Conservation (phyloP, 1,139 yeast species). For the Zygoascus hellenicus region DNA sequence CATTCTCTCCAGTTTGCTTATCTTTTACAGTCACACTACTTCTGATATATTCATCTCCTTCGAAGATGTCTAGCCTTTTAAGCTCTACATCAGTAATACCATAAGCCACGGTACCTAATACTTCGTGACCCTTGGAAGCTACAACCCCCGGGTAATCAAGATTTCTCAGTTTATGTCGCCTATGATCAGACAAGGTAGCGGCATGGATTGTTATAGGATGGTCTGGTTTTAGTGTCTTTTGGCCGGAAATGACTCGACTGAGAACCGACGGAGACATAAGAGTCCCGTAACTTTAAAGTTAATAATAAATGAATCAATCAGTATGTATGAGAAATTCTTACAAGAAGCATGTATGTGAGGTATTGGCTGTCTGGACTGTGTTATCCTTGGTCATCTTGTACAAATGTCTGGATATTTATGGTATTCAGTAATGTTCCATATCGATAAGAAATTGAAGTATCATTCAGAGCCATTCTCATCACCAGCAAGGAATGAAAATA, state of each 20-base stretch:
- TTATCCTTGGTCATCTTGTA: too few species aligned
- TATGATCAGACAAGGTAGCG: slow-evolving; percentile 24
- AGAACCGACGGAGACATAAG: slow-evolving; percentile 32
- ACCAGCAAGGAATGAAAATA: too few species aligned
- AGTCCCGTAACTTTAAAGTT: slow-evolving; percentile 30
- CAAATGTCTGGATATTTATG: too few species aligned
- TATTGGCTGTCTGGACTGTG: too few species aligned
- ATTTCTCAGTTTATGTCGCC: slow-evolving; percentile 24
- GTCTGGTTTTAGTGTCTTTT: slow-evolving; percentile 15
- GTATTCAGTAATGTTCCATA: too few species aligned
- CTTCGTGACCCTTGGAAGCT: slow-evolving; percentile 15
- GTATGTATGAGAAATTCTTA: background rate
- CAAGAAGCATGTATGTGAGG: slow-evolving; percentile 7
- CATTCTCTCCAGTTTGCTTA: slow-evolving; percentile 13
- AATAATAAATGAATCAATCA: background rate
- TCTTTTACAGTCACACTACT: slow-evolving; percentile 22
- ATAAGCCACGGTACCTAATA: slow-evolving; percentile 29
- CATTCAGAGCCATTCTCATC: too few species aligned
- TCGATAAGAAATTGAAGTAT: too few species aligned
- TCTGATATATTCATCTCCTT: slow-evolving; percentile 32
- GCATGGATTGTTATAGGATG: slow-evolving; percentile 19
- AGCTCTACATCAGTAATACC: slow-evolving; percentile 24
- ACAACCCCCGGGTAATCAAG: slow-evolving; percentile 32
- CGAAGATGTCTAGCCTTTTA: slow-evolving; percentile 28
- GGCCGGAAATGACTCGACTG: slow-evolving; percentile 28